Evolutionary conservation across 2,329 filamentous ascomycete species (phyloP), one percentile per base, ranked within the genome.

Genomic region (Aspergillus luchuensis): DNA sequence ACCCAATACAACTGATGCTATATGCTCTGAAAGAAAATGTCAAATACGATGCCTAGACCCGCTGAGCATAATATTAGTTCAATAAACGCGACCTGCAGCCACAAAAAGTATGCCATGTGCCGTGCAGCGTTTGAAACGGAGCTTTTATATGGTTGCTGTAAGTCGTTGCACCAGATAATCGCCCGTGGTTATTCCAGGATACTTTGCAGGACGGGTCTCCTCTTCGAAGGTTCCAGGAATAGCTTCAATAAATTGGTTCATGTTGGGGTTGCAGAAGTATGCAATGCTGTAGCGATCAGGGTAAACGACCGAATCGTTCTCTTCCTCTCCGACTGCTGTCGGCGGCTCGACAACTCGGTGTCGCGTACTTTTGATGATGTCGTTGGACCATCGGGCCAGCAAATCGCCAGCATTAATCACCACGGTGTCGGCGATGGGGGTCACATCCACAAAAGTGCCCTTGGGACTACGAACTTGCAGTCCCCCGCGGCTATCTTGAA

Each of bases 241-340:
- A 1, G 89, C 91, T 67, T 95, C 90, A 65, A 96, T 96, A 58
- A 85, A 79, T 66, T 83, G 85, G 62, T 90, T 85, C 72, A 87
- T 89, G 72, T 96, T 92, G 8, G 92, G 91, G 68, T 96, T 94
- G 81, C 92, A 96, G 74, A 96, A 96, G 78, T 96, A 97, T 68
- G 92, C 93, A 72, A 97, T 89, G 69, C 90, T 94, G 72, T 97
- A 97, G 41, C 90, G 82, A 0, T 91, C 82, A 1, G 92, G 91
- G 74, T 96, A 89, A 17, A 70, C 67, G 23, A 76, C 75, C 1
- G 70, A 67, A 5, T 68, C 63, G 41, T 81, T 78, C 15, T 82
- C 50, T 5, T 64, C 63, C 13, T 67, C 83, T 3, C 74, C 74
- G 7, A 78, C 79, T 3, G 79, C 80, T 4, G 82, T 82, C 15